phyloP scores from a whole-genome alignment of 306 rosid species.

The Sicyos baderoa region DNA sequence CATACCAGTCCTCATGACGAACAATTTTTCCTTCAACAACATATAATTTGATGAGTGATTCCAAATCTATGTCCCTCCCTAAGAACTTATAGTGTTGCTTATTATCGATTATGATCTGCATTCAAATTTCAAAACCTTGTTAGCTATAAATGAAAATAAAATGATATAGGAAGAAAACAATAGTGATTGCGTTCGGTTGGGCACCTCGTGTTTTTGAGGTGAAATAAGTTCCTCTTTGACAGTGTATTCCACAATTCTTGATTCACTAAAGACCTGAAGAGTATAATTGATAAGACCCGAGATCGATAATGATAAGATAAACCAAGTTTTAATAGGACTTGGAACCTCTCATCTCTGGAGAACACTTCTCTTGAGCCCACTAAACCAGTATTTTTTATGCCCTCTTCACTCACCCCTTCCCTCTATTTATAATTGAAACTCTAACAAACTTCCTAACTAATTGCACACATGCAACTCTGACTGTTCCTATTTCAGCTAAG shows the following conservation, averaged over 20 bases:
- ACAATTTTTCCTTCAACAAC: slow-evolving; percentile 58
- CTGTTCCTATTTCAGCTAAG: too few relatives aligned
- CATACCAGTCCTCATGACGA: slow-evolving; percentile 85
- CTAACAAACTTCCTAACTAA: too few relatives aligned
- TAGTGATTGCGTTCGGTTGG: neutral
- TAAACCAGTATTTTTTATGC: too few relatives aligned
- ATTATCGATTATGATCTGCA: slow-evolving; percentile 54
- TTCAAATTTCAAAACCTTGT: slow-evolving; percentile 12
- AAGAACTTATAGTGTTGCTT: slow-evolving; percentile 60
- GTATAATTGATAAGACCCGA: too few relatives aligned
- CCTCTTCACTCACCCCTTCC: too few relatives aligned
- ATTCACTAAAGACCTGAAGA: neutral
- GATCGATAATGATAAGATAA: too few relatives aligned
- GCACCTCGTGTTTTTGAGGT: slow-evolving; percentile 52
- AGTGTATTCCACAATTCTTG: neutral
- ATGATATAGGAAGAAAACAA: neutral
- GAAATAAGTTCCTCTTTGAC: too few relatives aligned
- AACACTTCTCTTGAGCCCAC: too few relatives aligned
- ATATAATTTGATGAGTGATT: slow-evolving; percentile 62
- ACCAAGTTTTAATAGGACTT: too few relatives aligned
- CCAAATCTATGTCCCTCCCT: slow-evolving; percentile 59
- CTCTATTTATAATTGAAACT: too few relatives aligned
- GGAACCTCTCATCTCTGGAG: too few relatives aligned
- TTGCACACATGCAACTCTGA: too few relatives aligned
- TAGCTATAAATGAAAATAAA: neutral